These are phyloP conservation scores for Penicillium pancosmium DNA, from an alignment of 495 filamentous ascomycete genomes.

Conservation along the genomic window DNA sequence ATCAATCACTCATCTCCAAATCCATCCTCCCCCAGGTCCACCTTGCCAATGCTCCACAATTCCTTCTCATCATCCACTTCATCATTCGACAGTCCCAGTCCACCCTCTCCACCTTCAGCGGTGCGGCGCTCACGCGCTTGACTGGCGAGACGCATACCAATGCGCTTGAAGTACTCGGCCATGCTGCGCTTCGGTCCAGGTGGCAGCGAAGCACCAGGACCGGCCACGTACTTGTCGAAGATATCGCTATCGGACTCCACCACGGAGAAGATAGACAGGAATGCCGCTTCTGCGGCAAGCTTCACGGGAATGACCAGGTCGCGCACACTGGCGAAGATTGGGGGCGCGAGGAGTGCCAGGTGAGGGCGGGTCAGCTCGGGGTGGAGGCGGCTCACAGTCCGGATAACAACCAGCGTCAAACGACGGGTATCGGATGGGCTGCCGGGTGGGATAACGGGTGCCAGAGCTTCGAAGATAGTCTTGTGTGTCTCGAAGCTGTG, in stretches of 20 bases:
- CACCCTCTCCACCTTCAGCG: conserved; percentile 86
- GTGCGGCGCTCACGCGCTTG: conserved; percentile 87
- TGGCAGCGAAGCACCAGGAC: conserved; percentile 60
- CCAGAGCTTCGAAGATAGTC: conserved; percentile 74
- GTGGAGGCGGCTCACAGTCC: conserved; percentile 77
- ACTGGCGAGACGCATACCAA: conserved; percentile 75
- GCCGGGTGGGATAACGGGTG: conserved; percentile 73
- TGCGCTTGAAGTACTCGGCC: conserved; percentile 95
- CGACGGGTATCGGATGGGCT: conserved; percentile 80
- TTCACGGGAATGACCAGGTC: conserved; percentile 97
- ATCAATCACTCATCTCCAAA: conserved; percentile 54
- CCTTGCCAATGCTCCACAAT: conserved; percentile 91
- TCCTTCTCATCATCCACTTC: conserved; percentile 93
- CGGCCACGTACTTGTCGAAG: conserved; percentile 87
- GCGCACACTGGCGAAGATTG: conserved; percentile 87
- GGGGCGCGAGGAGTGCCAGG: conserved; percentile 72
- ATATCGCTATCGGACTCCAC: conserved; percentile 82
- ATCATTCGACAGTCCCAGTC: conserved; percentile 81
- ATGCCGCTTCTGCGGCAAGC: conserved; percentile 90
- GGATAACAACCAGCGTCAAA: conserved; percentile 83
- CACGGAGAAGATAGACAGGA: conserved; percentile 90
- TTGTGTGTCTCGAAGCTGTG: conserved; percentile 67
- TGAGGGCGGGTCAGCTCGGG: conserved; percentile 79
- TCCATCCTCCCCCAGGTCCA: conserved; percentile 72
- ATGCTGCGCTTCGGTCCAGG: conserved; percentile 82